Conservation (phyloP, 1,284 basidiomycete genomes). For the Ganoderma resinaceum region DNA sequence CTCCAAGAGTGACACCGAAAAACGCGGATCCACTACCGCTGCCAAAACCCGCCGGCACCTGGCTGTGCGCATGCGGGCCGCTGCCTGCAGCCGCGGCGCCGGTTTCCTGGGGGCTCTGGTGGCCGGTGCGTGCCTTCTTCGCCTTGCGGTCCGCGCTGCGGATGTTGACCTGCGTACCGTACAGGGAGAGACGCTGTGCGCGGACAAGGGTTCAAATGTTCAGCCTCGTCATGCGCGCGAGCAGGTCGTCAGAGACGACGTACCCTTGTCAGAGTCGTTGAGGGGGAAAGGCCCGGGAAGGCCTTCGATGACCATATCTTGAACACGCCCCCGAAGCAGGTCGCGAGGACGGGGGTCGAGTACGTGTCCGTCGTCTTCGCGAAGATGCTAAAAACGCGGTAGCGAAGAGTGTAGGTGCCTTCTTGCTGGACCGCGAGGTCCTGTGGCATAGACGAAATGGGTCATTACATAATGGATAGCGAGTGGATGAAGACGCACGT, state of each 20-base stretch:
- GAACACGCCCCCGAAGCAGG: conserved; percentile 73
- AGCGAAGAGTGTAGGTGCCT: conserved; percentile 37
- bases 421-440: conserved; percentile 38
- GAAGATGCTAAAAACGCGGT: conserved; percentile 37
- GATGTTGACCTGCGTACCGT: conserved; percentile 9
- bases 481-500: conserved; percentile 50
- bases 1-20: not conserved
- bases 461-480: not conserved
- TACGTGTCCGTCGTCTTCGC: conserved; percentile 27
- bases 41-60: not conserved
- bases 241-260: not conserved
- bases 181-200: conserved; percentile 7
- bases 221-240: not conserved
- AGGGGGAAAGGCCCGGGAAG: conserved; percentile 76
- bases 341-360: conserved; percentile 65
- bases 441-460: conserved; percentile 15
- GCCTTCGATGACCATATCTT: conserved; percentile 81
- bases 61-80: not conserved
- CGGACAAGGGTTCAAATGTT: not conserved
- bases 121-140: not conserved
- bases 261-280: conserved; percentile 80
- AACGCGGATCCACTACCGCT: too few species aligned
- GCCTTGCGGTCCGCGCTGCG: conserved; percentile 6
- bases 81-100: not conserved
- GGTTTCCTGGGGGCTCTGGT: not conserved